These are phyloP conservation scores for Nepenthes mirabilis DNA, from an alignment of 148 eudicot species.

Conservation along the genomic window DNA sequence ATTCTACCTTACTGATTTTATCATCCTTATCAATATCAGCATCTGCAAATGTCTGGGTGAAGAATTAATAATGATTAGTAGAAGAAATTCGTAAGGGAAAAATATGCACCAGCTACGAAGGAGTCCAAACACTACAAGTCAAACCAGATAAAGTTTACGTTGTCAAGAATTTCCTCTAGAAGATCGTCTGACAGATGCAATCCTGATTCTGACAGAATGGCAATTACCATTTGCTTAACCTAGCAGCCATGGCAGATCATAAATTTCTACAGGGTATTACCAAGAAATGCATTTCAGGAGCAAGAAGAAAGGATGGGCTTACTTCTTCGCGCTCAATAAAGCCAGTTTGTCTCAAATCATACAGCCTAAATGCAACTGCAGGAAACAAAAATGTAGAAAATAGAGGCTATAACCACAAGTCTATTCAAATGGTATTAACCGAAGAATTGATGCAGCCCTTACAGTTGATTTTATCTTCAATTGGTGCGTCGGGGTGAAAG, in stretches of 20 bases:
- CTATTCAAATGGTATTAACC: neutral
- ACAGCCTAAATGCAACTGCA: conserved; percentile 90
- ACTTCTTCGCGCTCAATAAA: conserved; percentile 99
- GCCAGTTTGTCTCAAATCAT: conserved; percentile 88
- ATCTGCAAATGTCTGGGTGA: conserved; percentile 68
- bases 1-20: conserved; percentile 62
- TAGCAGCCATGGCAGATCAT: conserved; percentile 12
- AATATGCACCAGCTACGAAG: neutral
- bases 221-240: conserved; percentile 94
- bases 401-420: neutral
- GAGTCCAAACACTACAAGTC: neutral
- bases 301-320: conserved; percentile 16
- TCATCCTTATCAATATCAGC: conserved; percentile 81
- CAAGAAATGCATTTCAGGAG: neutral
- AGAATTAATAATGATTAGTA: neutral
- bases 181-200: conserved; percentile 65
- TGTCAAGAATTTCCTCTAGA: conserved; percentile 70
- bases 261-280: neutral
- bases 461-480: conserved; percentile 78
- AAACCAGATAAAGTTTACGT: conserved; percentile 22
- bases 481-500: conserved; percentile 66
- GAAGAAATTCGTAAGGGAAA: neutral
- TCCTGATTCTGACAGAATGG: conserved; percentile 70
- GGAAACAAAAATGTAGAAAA: neutral
- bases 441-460: conserved; percentile 8